phyloP scores from a whole-genome alignment of 2,329 filamentous ascomycete genomes.

The Remersonia thermophila region DNA sequence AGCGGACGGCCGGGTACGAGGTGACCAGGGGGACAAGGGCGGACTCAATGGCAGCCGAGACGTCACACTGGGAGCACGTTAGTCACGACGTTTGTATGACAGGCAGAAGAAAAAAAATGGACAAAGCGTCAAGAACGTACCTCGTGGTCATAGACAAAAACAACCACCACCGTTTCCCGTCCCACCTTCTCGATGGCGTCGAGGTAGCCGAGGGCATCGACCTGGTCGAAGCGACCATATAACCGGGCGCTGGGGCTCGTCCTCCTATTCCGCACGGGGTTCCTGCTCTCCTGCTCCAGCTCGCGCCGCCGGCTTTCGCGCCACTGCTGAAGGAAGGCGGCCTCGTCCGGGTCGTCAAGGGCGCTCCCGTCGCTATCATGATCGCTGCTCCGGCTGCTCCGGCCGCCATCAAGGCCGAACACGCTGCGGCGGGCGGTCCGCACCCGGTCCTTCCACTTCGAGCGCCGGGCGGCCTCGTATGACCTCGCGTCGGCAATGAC shows the following conservation, averaged over 20 bases:
- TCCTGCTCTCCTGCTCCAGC: slow-evolving; percentile 50
- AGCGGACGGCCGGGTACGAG: slow-evolving; percentile 60
- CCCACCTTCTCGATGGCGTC: slow-evolving; percentile 88
- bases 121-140: slow-evolving; percentile 34
- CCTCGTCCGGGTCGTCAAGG: slow-evolving; percentile 55
- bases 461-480: slow-evolving; percentile 55
- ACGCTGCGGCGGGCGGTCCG: slow-evolving; percentile 42
- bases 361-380: slow-evolving; percentile 22
- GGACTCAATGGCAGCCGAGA: slow-evolving; percentile 66
- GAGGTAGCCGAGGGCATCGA: slow-evolving; percentile 86
- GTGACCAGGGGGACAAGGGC: slow-evolving; percentile 65
- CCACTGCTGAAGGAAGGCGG: slow-evolving; percentile 75
- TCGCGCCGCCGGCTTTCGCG: slow-evolving; percentile 67
- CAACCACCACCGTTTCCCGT: slow-evolving; percentile 71
- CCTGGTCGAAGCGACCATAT: slow-evolving; percentile 69
- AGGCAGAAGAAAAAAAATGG: too few species aligned
- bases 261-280: slow-evolving; percentile 45
- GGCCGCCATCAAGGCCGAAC: slow-evolving; percentile 32
- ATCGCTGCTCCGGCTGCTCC: slow-evolving; percentile 21
- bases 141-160: slow-evolving; percentile 83
- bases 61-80: slow-evolving; percentile 47
- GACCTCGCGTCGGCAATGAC: slow-evolving; percentile 75
- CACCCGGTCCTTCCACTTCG: slow-evolving; percentile 41
- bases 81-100: too few species aligned
- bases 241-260: slow-evolving; percentile 65